Conservation (phyloP, 768 basidiomycete genomes). For the Calvatia gigantea region DNA sequence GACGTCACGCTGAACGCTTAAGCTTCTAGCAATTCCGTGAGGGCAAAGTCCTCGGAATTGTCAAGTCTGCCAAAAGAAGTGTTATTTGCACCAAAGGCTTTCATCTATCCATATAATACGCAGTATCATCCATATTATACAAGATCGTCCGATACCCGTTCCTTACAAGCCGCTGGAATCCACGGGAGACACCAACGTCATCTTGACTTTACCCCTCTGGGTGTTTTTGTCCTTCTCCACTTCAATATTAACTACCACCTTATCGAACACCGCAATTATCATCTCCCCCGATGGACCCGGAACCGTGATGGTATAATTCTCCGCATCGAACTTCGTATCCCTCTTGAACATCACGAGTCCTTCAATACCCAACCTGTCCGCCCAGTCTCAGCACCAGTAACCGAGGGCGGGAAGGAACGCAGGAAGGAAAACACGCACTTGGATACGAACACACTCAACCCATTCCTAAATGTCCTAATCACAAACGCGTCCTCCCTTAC, state of each 20-base stretch:
- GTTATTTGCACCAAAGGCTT: no score
- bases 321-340: constrained; percentile 85
- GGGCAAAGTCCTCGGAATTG: no score
- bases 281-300: constrained; percentile 45
- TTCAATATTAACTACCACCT: constrained; percentile 84
- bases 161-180: constrained; percentile 47
- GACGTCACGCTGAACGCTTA: no score
- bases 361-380: constrained; percentile 80
- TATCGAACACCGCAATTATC: constrained; percentile 87
- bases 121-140: no score
- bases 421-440: constrained; percentile 52
- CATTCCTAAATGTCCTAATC: constrained; percentile 92
- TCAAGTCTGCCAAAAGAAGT: no score
- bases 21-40: no score
- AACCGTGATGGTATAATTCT: constrained; percentile 81
- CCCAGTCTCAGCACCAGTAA: background rate
- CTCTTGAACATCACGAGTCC: constrained; percentile 93
- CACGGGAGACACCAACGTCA: constrained; percentile 68
- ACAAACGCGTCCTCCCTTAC: constrained; percentile 87
- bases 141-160: no score
- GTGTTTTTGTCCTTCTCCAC: constrained; percentile 96
- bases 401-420: no score
- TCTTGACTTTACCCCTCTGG: constrained; percentile 85
- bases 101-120: no score
- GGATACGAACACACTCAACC: constrained; percentile 93